Evolutionary conservation across 1,139 yeast species (phyloP).

Genomic region (Sugiyamaella paludigena): DNA sequence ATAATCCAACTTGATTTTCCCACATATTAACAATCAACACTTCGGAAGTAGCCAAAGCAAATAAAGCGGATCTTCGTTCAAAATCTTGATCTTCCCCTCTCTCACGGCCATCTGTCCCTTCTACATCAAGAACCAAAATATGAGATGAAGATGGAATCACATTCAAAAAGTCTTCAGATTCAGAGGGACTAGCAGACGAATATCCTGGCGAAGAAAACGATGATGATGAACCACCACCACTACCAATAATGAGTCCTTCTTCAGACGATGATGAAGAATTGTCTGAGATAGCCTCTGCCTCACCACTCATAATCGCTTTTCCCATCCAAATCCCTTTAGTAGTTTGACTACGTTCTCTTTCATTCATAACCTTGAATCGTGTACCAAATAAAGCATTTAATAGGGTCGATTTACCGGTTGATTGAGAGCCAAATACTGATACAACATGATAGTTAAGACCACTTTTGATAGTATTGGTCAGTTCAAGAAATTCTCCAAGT

Average conservation of each 20-base stretch:
- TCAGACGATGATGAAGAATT: conserved; percentile 12
- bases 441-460: conserved; percentile 85
- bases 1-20: conserved; percentile 96
- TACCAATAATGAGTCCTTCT: background rate
- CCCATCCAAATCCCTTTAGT: conserved; percentile 97
- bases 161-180: conserved; percentile 22
- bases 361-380: conserved; percentile 90
- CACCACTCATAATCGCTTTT: conserved; percentile 35
- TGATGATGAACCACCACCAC: background rate
- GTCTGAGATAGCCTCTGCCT: conserved; percentile 16
- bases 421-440: conserved; percentile 95
- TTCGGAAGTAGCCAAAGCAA: conserved; percentile 91
- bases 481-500: conserved; percentile 39
- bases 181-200: conserved; percentile 12
- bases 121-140: conserved; percentile 90
- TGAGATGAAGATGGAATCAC: conserved; percentile 18
- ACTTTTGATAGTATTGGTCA: conserved; percentile 41
- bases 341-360: conserved; percentile 67
- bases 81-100: conserved; percentile 98
- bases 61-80: conserved; percentile 92
- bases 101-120: conserved; percentile 97
- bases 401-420: conserved; percentile 93
- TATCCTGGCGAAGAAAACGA: conserved; percentile 7
- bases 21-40: conserved; percentile 88
- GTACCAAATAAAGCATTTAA: conserved; percentile 84